phyloP scores from a whole-genome alignment of 2,329 filamentous ascomycete genomes.

The Paecilomyces sp. region DNA sequence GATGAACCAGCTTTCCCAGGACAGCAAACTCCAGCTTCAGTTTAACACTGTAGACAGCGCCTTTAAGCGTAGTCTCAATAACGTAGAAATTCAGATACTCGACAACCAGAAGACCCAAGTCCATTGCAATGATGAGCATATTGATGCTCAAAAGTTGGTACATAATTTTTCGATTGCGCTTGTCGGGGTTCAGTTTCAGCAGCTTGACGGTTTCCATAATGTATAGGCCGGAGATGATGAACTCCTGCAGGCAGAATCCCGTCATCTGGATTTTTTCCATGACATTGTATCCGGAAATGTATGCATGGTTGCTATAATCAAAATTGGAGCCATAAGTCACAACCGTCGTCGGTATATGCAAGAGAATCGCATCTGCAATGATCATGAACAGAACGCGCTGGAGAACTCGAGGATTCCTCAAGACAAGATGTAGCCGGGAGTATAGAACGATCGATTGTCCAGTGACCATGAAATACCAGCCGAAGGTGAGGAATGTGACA shows the following conservation, averaged over 20 bases:
- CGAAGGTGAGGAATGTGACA: slow-evolving; percentile 37
- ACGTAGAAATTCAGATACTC: slow-evolving; percentile 40
- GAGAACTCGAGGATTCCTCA: slow-evolving; percentile 32
- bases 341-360: slow-evolving; percentile 41
- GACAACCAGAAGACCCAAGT: slow-evolving; percentile 35
- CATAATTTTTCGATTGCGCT: slow-evolving; percentile 38
- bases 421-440: slow-evolving; percentile 43
- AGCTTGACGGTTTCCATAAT: slow-evolving; percentile 49
- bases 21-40: slow-evolving; percentile 46
- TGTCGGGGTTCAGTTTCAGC: slow-evolving; percentile 38
- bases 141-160: slow-evolving; percentile 45
- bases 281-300: slow-evolving; percentile 33
- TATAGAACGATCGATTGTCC: slow-evolving; percentile 45
- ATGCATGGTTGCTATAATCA: slow-evolving; percentile 12
- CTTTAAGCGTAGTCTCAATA: slow-evolving; percentile 42
- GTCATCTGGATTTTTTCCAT: slow-evolving; percentile 53
- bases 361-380: slow-evolving; percentile 34
- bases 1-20: slow-evolving; percentile 36
- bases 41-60: slow-evolving; percentile 43
- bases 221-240: slow-evolving; percentile 47
- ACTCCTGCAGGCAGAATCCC: slow-evolving; percentile 50
- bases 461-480: slow-evolving; percentile 43
- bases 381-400: slow-evolving; percentile 41
- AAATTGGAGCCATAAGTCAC: slow-evolving; percentile 39
- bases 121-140: slow-evolving; percentile 40